Percentiles rank a stretch among this genome's conserved stretches.
These are phyloP conservation scores for Neurospora sp. DNA, from an alignment of 495 filamentous ascomycete genomes.

Conservation along the genomic window DNA sequence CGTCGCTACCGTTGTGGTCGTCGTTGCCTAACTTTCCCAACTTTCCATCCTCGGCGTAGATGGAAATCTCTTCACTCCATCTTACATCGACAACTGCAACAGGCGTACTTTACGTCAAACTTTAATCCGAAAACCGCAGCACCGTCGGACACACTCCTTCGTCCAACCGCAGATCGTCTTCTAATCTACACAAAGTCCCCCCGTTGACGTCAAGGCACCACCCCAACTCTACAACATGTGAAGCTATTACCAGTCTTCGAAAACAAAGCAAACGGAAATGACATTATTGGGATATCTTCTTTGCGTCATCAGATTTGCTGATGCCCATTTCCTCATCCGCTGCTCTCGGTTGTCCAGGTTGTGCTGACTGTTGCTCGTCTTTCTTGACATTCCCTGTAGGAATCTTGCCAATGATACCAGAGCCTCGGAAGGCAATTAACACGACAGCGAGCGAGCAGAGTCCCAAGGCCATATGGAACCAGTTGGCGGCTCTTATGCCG, in stretches of 20 bases:
- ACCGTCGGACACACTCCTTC: neutral
- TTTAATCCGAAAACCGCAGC: neutral
- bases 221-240: neutral
- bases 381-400: neutral
- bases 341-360: neutral
- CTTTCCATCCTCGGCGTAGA: neutral
- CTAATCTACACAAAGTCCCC: neutral
- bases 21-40: neutral
- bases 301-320: neutral
- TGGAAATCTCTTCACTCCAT: neutral
- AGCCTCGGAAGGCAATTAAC: constrained; percentile 30
- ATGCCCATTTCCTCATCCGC: neutral
- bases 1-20: neutral
- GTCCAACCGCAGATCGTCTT: neutral
- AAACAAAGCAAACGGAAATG: neutral
- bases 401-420: constrained; percentile 34
- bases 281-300: neutral
- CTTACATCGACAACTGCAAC: neutral
- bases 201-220: neutral
- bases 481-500: constrained; percentile 44
- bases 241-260: neutral
- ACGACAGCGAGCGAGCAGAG: constrained; percentile 28
- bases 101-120: neutral
- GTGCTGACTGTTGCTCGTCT: neutral
- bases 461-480: constrained; percentile 41